These are phyloP conservation scores for Elaphomyces granulatus DNA, from an alignment of 495 filamentous ascomycete genomes.

Conservation along the genomic window DNA sequence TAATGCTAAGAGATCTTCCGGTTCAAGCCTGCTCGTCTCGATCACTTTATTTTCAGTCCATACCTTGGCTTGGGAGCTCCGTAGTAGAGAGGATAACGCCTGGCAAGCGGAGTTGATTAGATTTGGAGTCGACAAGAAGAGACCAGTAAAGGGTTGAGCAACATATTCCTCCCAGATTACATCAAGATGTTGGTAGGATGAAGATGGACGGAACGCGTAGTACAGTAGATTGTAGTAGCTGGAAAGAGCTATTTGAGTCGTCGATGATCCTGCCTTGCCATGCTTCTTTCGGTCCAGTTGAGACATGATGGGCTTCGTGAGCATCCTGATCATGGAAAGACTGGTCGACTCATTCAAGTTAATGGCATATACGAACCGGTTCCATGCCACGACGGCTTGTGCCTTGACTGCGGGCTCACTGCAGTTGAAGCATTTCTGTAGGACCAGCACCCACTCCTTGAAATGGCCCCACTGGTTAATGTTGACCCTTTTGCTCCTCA, in stretches of 20 bases:
- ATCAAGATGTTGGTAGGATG: conserved; percentile 46
- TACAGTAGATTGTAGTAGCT: conserved; percentile 73
- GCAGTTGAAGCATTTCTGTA: conserved; percentile 76
- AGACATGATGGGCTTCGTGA: conserved; percentile 52
- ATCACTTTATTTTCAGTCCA: conserved; percentile 64
- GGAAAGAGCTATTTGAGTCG: conserved; percentile 44
- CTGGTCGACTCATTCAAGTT: conserved; percentile 46
- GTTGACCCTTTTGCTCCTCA: conserved; percentile 44
- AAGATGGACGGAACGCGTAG: conserved; percentile 64
- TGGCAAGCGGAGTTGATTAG: conserved; percentile 40
- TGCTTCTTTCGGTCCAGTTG: conserved; percentile 52
- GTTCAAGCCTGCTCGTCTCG: conserved; percentile 38
- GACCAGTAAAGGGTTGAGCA: conserved; percentile 26
- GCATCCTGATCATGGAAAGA: conserved; percentile 43
- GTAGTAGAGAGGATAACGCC: conserved; percentile 55
- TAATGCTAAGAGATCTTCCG: conserved; percentile 61
- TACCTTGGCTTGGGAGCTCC: conserved; percentile 43
- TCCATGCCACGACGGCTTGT: conserved; percentile 73
- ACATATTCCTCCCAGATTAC: conserved; percentile 70
- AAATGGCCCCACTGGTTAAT: conserved; percentile 62
- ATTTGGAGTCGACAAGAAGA: conserved; percentile 18
- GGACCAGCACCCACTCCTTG: conserved; percentile 54
- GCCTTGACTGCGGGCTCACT: conserved; percentile 53
- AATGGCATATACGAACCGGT: conserved; percentile 58
- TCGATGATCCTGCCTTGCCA: conserved; percentile 40